Conservation (phyloP, 2,329 filamentous ascomycete genomes). For the Phaeophleospora eucalypticola region DNA sequence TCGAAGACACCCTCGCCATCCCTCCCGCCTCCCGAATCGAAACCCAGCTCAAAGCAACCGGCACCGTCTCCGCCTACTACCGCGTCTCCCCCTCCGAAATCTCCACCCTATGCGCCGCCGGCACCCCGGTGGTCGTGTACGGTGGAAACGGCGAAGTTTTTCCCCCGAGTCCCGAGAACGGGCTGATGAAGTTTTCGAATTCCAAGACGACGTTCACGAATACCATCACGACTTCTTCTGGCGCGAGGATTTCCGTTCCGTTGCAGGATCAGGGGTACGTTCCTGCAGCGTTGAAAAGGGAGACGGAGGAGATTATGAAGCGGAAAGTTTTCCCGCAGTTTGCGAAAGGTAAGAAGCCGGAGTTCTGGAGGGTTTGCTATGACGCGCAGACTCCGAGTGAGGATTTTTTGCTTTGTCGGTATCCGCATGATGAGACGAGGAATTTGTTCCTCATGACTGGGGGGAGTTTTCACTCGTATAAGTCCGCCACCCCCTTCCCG, state of each 20-base stretch:
- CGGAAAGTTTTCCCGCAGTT: constrained; percentile 33
- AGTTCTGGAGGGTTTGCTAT: constrained; percentile 51
- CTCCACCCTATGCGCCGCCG: constrained; percentile 38
- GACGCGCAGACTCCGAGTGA: constrained; percentile 60
- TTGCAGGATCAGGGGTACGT: constrained; percentile 23
- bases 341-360: constrained; percentile 31
- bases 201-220: constrained; percentile 55
- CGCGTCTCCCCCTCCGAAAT: constrained; percentile 50
- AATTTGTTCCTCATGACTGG: constrained; percentile 59
- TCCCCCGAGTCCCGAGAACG: constrained; percentile 45
- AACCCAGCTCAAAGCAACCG: constrained; percentile 56
- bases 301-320: constrained; percentile 15
- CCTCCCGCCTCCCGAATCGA: constrained; percentile 47
- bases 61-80: constrained; percentile 57
- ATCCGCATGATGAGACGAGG: constrained; percentile 46
- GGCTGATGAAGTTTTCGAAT: constrained; percentile 58
- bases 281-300: constrained; percentile 15
- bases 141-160: constrained; percentile 46
- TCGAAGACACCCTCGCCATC: constrained; percentile 43
- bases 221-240: constrained; percentile 44
- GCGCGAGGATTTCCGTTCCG: constrained; percentile 52
- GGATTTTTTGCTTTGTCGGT: constrained; percentile 56
- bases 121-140: constrained; percentile 53
- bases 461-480: constrained; percentile 57
- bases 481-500: constrained; percentile 7